Percentiles rank a stretch among this genome's conserved stretches.
Conservation (phyloP, 1,284 basidiomycete species). For the Heterobasidion irregulare region DNA sequence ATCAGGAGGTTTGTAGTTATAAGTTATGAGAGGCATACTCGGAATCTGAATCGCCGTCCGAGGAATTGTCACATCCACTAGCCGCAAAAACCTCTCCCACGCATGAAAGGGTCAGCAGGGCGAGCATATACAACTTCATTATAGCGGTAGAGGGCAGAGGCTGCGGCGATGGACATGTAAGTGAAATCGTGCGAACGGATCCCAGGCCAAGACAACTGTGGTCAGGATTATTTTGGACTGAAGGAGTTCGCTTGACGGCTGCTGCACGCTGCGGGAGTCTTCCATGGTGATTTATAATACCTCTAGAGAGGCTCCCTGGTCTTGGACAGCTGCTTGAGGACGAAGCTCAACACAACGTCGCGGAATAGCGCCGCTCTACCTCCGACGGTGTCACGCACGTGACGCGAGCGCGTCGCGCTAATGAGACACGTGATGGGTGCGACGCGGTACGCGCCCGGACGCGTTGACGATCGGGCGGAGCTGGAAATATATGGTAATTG, state of each 20-base stretch:
- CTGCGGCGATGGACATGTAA: not conserved
- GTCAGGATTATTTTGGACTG: not conserved
- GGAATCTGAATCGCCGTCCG: no score
- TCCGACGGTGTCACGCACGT: not conserved
- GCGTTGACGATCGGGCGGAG: conserved; percentile 15
- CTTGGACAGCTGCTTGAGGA: no score
- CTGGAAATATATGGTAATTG: conserved; percentile 14
- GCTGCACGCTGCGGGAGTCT: no score
- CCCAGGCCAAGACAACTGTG: not conserved
- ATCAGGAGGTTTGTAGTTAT: not conserved
- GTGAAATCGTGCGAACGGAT: not conserved
- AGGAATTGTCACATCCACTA: not conserved
- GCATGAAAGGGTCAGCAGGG: not conserved
- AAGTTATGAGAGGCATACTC: no score
- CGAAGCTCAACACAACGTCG: not conserved
- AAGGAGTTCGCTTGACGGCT: not conserved
- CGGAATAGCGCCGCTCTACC: not conserved
- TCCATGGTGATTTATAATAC: no score
- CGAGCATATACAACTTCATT: not conserved
- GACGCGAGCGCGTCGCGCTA: conserved; percentile 13
- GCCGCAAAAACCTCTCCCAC: not conserved
- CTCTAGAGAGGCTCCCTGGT: no score
- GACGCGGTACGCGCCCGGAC: conserved; percentile 19
- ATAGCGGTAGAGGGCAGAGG: not conserved
- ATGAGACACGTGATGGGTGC: conserved; percentile 16